Evolutionary conservation across 495 filamentous ascomycete species (phyloP).

Genomic region (Podospora sp.): DNA sequence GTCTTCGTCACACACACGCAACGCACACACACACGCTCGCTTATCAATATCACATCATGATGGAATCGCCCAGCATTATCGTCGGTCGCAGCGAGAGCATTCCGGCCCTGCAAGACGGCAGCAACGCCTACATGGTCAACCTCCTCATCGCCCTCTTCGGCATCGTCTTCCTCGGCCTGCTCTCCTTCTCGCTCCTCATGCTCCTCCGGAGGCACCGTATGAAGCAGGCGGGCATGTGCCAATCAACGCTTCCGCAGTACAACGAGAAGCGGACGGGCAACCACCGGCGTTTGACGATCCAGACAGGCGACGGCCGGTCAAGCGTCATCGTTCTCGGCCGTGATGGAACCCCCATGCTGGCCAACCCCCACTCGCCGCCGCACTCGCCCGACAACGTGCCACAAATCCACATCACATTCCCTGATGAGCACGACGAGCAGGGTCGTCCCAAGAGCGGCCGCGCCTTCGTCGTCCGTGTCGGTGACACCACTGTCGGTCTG

Average conservation of each 20-base stretch:
- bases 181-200: slow-evolving; percentile 66
- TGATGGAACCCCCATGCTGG: slow-evolving; percentile 68
- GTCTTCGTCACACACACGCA: slow-evolving; percentile 15
- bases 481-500: slow-evolving; percentile 82
- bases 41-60: slow-evolving; percentile 35
- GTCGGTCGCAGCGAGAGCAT: slow-evolving; percentile 49
- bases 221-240: slow-evolving; percentile 48
- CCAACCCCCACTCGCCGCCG: slow-evolving; percentile 73
- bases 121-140: slow-evolving; percentile 60
- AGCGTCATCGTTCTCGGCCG: slow-evolving; percentile 76
- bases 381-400: slow-evolving; percentile 78
- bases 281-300: slow-evolving; percentile 51
- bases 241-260: slow-evolving; percentile 61
- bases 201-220: slow-evolving; percentile 63
- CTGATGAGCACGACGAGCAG: slow-evolving; percentile 88
- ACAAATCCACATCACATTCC: slow-evolving; percentile 97
- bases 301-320: slow-evolving; percentile 68
- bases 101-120: slow-evolving; percentile 43
- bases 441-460: slow-evolving; percentile 83
- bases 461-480: slow-evolving; percentile 90
- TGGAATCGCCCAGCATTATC: slow-evolving; percentile 54
- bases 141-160: slow-evolving; percentile 79
- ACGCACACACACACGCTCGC: slow-evolving; percentile 21
- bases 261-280: slow-evolving; percentile 46
- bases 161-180: slow-evolving; percentile 68